These are phyloP conservation scores for Rhodotorula mucilaginosa DNA, from an alignment of 1,284 basidiomycete species.

Conservation along the genomic window DNA sequence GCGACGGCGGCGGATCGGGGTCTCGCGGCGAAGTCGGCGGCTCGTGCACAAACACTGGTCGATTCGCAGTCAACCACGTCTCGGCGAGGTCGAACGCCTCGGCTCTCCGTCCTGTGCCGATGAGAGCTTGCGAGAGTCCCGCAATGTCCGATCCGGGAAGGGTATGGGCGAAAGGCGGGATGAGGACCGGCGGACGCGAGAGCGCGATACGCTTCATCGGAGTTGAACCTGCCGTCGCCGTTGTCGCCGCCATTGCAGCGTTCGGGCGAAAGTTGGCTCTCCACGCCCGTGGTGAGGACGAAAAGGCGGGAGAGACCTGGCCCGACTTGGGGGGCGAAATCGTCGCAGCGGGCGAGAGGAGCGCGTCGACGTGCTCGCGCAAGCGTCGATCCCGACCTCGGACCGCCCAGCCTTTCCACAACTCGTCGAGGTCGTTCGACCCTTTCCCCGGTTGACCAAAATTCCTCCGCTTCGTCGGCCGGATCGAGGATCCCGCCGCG, in stretches of 20 bases:
- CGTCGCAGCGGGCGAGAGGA: not conserved
- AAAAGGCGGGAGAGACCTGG: not conserved
- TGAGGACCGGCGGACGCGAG: not conserved
- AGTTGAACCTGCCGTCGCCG: too few species aligned
- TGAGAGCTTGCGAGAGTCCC: slow-evolving; percentile 17
- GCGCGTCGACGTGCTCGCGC: slow-evolving; percentile 3
- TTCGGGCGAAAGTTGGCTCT: not conserved
- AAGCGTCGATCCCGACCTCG: not conserved
- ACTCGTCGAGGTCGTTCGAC: not conserved
- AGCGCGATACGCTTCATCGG: not conserved
- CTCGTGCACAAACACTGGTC: not conserved
- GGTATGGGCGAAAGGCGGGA: slow-evolving; percentile 9
- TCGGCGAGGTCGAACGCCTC: slow-evolving; percentile 24
- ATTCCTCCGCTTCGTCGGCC: slow-evolving; percentile 5
- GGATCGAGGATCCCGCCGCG: not conserved
- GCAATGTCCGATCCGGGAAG: slow-evolving; percentile 22
- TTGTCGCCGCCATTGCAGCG: not conserved
- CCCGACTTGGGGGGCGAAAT: not conserved
- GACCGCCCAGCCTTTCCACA: slow-evolving; percentile 19
- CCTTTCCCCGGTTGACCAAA: slow-evolving; percentile 1
- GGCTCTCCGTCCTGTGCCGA: not conserved
- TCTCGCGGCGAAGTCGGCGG: not conserved
- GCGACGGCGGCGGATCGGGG: not conserved
- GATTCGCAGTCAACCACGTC: slow-evolving; percentile 23
- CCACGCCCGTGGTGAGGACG: not conserved